A percentile compares a stretch with the other conserved stretches of the same genome.
Evolutionary conservation across 1,284 basidiomycete genomes (phyloP).

Genomic region (Melanopsichium pennsylvanicum): DNA sequence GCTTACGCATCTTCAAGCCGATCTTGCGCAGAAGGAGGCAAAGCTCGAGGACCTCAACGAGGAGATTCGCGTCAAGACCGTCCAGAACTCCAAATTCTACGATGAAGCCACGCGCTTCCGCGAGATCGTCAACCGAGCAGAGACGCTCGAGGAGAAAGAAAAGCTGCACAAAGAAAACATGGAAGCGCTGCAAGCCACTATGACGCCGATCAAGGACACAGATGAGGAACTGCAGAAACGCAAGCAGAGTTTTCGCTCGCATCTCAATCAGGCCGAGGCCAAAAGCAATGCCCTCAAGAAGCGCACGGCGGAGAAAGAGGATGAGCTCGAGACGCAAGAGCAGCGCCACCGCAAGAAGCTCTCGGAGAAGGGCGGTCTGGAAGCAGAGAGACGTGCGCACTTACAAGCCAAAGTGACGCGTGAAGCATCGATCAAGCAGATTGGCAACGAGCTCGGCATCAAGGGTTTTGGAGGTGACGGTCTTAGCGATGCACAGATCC

Average conservation of each 20-base stretch:
- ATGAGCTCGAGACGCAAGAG: conserved; percentile 63
- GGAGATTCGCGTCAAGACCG: conserved; percentile 69
- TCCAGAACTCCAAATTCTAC: conserved; percentile 81
- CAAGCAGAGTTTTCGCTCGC: conserved; percentile 76
- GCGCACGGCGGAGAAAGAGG: conserved; percentile 73
- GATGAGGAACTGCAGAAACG: conserved; percentile 79
- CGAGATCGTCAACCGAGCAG: conserved; percentile 79
- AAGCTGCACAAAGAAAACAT: conserved; percentile 74
- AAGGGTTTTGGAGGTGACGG: conserved; percentile 77
- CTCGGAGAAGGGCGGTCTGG: conserved; percentile 61
- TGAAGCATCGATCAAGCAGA: conserved; percentile 77
- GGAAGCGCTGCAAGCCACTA: conserved; percentile 70
- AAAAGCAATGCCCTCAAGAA: conserved; percentile 69
- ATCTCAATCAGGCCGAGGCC: conserved; percentile 72
- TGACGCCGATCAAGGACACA: conserved; percentile 77
- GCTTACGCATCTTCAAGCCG: conserved; percentile 42
- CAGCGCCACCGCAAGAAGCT: conserved; percentile 40
- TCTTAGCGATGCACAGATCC: conserved; percentile 74
- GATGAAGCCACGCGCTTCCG: conserved; percentile 84
- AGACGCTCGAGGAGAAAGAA: conserved; percentile 75
- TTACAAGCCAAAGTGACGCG: conserved; percentile 77
- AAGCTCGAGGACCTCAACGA: conserved; percentile 54
- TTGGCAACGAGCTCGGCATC: conserved; percentile 76
- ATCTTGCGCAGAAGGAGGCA: conserved; percentile 50
- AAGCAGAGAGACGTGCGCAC: conserved; percentile 67